Percentiles rank a stretch among this genome's conserved stretches.
phyloP scores from a whole-genome alignment of 2,329 filamentous ascomycete genomes.

The Diaporthe citri region DNA sequence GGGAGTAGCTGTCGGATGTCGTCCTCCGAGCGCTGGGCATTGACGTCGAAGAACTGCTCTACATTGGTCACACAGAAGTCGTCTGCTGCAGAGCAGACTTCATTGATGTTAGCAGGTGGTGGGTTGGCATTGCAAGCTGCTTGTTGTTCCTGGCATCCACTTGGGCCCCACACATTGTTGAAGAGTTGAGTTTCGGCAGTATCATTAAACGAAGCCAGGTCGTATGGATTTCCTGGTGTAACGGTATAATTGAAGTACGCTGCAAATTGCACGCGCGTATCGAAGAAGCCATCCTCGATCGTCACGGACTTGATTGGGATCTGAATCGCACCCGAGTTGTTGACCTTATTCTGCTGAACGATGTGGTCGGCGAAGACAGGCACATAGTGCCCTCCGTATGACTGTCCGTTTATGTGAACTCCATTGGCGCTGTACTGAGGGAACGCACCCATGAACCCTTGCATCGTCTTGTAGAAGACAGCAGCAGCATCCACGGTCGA shows the following conservation, averaged over 20 bases:
- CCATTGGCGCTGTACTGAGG: slow-evolving; percentile 20
- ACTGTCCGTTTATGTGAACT: slow-evolving; percentile 58
- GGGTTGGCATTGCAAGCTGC: slow-evolving; percentile 17
- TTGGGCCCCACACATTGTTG: slow-evolving; percentile 18
- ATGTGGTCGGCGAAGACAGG: slow-evolving; percentile 59
- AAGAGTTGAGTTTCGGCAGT: slow-evolving; percentile 2
- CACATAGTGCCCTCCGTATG: slow-evolving; percentile 63
- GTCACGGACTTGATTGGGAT: slow-evolving; percentile 58
- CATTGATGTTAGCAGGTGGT: slow-evolving; percentile 6
- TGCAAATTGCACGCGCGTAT: slow-evolving; percentile 41
- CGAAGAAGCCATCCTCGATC: slow-evolving; percentile 60
- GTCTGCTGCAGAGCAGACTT: slow-evolving; percentile 10
- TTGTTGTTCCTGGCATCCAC: slow-evolving; percentile 6
- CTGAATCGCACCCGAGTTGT: slow-evolving; percentile 49
- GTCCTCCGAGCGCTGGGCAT: background rate
- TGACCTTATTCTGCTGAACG: slow-evolving; percentile 54
- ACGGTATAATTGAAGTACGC: slow-evolving; percentile 17
- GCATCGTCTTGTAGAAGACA: slow-evolving; percentile 20
- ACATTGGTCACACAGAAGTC: slow-evolving; percentile 14
- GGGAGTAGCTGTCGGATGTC: slow-evolving; percentile 15
- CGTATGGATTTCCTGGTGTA: background rate
- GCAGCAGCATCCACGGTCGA: slow-evolving; percentile 19
- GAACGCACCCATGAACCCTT: slow-evolving; percentile 14
- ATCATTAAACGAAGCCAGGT: background rate
- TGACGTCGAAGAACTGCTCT: slow-evolving; percentile 10